Evolutionary conservation across 306 rosid genomes (phyloP), one percentile per base, ranked within the genome.

Genomic region (Castanea crenata): DNA sequence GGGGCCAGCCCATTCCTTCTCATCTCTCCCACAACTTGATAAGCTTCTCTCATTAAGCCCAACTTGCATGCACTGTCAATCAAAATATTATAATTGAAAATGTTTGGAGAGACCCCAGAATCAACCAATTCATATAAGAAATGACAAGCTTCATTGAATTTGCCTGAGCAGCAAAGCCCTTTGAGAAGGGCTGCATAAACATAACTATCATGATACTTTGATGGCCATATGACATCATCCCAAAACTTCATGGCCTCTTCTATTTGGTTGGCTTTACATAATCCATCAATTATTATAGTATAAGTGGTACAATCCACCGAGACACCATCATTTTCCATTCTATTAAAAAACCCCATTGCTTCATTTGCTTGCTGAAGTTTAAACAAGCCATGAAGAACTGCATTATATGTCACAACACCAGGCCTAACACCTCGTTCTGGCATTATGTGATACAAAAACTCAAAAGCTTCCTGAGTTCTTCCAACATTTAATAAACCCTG

Each of bases 141-240:
- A 38, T 38, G 46, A 0, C 46, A 91, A 14, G 97, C 99, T 76
- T 90, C 97, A 2, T 71, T 74, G 54, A 88, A 85, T 19, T 84
- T 87, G 3, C 88, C 89, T 1, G 85, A 64, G 69, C 74, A 72
- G 81, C 93, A 92, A 5, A 94, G 85, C 82, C 99, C 97, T 84
- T 92, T 90, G 46, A 94, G 82, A 75, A 94, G 77, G 46, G 93
- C 87, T 9, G 97, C 90, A 73, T 94, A 94, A 74, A 94, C 97
- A 80, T 89, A 94, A 82, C 74, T 76, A 79, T 94, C 97, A 52
- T 92, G 95, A 72, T 79, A 61, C 79, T 86, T 83, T 14, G 99
- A 94, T 21, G 99, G 93, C 99, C 99, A 94, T 71, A 94, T 81
- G 27, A 90, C 85, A 65, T 87, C 86, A 78, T 87, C 88, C 99